Conservation (phyloP, 129 eudicot species). For the Sambucus nigra region DNA sequence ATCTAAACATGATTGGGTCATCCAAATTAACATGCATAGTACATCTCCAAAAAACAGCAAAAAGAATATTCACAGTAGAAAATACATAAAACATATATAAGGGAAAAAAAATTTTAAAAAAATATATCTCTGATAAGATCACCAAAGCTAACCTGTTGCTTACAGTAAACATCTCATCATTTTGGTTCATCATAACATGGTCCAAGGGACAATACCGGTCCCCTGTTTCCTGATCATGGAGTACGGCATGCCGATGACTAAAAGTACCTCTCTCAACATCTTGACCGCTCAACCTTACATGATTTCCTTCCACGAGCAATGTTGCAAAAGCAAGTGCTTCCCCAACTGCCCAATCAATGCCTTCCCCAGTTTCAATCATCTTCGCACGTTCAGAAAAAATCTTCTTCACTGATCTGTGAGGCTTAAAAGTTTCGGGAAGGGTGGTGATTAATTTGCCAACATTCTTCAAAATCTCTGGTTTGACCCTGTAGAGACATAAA, state of each 20-base stretch:
- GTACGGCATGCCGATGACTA: constrained; percentile 91
- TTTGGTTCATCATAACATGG: constrained; percentile 69
- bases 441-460: constrained; percentile 86
- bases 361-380: constrained; percentile 97
- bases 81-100: neutral
- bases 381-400: constrained; percentile 74
- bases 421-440: constrained; percentile 81
- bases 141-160: constrained; percentile 71
- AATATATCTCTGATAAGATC: neutral
- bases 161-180: constrained; percentile 92
- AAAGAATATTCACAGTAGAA: too few relatives aligned
- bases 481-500: constrained; percentile 48
- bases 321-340: constrained; percentile 99
- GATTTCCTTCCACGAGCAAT: constrained; percentile 89
- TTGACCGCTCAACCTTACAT: constrained; percentile 94
- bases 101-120: neutral
- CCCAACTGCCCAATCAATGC: constrained; percentile 97
- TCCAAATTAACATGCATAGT: too few relatives aligned
- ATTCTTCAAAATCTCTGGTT: constrained; percentile 83
- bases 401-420: constrained; percentile 90
- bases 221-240: constrained; percentile 97
- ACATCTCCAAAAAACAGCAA: too few relatives aligned
- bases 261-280: constrained; percentile 98
- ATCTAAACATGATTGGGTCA: too few relatives aligned
- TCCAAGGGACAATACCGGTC: constrained; percentile 82